phyloP scores from a whole-genome alignment of 495 filamentous ascomycete species.

The Chaetomidium leptoderma region DNA sequence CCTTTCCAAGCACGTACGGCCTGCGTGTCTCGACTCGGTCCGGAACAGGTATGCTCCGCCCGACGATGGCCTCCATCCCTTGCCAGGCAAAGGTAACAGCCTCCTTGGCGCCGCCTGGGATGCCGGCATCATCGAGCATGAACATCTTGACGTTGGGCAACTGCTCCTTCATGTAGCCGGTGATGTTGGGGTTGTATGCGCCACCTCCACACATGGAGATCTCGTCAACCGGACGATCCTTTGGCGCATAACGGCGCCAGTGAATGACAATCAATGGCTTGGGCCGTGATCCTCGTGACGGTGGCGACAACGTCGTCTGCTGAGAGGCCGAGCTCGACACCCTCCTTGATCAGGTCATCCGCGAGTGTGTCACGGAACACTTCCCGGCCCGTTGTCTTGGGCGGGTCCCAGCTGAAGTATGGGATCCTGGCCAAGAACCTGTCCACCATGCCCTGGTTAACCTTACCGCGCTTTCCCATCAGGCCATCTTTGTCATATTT shows the following conservation, averaged over 20 bases:
- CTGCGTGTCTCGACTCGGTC: constrained; percentile 47
- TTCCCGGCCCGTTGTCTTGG: constrained; percentile 57
- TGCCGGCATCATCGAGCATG: constrained; percentile 53
- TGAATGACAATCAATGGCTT: constrained; percentile 56
- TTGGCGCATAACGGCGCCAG: constrained; percentile 49
- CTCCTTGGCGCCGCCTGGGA: constrained; percentile 53
- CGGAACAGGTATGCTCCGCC: constrained; percentile 50
- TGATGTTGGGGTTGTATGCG: constrained; percentile 55
- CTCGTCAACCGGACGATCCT: constrained; percentile 45
- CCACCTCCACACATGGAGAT: constrained; percentile 60
- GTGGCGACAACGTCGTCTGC: constrained; percentile 52
- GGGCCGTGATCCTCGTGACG: constrained; percentile 54
- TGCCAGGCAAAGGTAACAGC: constrained; percentile 57
- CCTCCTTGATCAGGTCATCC: constrained; percentile 45
- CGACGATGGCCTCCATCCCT: constrained; percentile 51
- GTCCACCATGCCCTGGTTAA: constrained; percentile 52
- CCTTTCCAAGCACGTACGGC: constrained; percentile 50
- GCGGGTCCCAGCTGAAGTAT: constrained; percentile 48
- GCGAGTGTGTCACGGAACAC: constrained; percentile 54
- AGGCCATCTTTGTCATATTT: constrained; percentile 50
- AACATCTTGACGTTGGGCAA: constrained; percentile 48
- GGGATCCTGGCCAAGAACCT: constrained; percentile 43
- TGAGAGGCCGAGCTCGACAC: constrained; percentile 39
- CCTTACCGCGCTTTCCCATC: constrained; percentile 49
- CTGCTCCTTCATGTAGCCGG: constrained; percentile 45